Evolutionary conservation across 768 basidiomycete genomes (phyloP).

Genomic region (Mycena pura): DNA sequence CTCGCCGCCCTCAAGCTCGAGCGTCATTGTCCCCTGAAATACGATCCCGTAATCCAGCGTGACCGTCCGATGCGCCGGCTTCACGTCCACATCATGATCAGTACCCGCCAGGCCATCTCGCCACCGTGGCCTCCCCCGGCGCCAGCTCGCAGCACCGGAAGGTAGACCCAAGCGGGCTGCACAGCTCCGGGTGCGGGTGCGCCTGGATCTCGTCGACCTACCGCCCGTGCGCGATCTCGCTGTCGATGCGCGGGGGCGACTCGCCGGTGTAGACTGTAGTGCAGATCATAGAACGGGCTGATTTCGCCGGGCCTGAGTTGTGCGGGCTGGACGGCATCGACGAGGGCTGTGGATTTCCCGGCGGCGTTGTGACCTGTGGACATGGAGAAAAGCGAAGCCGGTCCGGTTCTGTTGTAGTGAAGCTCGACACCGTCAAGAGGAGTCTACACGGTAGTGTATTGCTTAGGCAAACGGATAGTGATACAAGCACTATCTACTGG

Average conservation of each 20-base stretch:
- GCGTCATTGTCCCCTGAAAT: conserved; percentile 22
- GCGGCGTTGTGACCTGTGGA: conserved; percentile 31
- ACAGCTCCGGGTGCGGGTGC: conserved; percentile 6
- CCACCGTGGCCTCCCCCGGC: conserved; percentile 1
- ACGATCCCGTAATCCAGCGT: conserved; percentile 31
- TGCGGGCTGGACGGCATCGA: conserved; percentile 11
- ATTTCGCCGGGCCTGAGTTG: not conserved
- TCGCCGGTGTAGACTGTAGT: not conserved
- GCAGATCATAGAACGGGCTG: conserved; percentile 5
- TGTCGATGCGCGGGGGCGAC: conserved; percentile 3
- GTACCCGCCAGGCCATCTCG: too few relatives aligned
- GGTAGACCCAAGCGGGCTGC: conserved; percentile 19
- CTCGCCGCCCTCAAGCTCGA: conserved; percentile 28
- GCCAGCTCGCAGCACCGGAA: conserved; percentile 27
- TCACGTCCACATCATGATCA: not conserved
- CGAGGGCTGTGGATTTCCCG: conserved; percentile 27
- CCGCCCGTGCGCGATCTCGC: conserved; percentile 6
- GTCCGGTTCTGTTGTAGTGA: too few relatives aligned
- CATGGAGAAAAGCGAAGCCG: conserved; percentile 17
- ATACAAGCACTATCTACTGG: too few relatives aligned
- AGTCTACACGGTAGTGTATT: too few relatives aligned
- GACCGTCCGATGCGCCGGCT: conserved; percentile 28
- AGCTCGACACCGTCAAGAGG: too few relatives aligned
- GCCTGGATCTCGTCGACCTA: conserved; percentile 17
- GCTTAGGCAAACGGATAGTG: too few relatives aligned